Conservation (phyloP, 1,284 basidiomycete genomes). For the Hemileia vastatrix region DNA sequence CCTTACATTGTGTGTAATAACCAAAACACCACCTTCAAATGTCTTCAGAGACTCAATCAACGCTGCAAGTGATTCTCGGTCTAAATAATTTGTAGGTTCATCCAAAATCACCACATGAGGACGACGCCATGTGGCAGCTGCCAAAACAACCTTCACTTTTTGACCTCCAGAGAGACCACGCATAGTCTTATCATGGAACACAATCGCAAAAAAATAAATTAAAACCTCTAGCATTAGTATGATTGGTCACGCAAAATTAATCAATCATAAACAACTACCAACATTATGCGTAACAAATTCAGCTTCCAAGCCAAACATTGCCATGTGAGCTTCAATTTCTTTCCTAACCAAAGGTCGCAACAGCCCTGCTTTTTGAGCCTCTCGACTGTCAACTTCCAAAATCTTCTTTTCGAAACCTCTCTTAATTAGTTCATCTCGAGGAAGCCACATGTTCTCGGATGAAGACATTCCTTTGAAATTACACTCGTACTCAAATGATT, state of each 20-base stretch:
- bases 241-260: background rate
- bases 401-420: constrained; percentile 89
- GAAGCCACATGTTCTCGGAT: constrained; percentile 91
- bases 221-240: too few relatives aligned
- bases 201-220: background rate
- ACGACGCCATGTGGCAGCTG: constrained; percentile 94
- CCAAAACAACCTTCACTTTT: constrained; percentile 99
- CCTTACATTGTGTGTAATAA: constrained; percentile 74
- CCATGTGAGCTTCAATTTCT: constrained; percentile 96
- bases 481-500: constrained; percentile 91
- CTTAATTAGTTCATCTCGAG: constrained; percentile 91
- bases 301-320: constrained; percentile 89
- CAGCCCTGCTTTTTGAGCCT: constrained; percentile 91
- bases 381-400: constrained; percentile 89
- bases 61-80: constrained; percentile 92
- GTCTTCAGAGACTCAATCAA: constrained; percentile 90
- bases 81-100: constrained; percentile 85
- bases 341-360: constrained; percentile 91
- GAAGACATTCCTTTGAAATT: constrained; percentile 77
- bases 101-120: constrained; percentile 96
- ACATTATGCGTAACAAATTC: constrained; percentile 80
- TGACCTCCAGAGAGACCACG: constrained; percentile 97
- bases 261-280: constrained; percentile 9
- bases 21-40: constrained; percentile 92
- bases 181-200: constrained; percentile 58